Evolutionary conservation across 2,329 filamentous ascomycete species (phyloP), one percentile per base, ranked within the genome.

Genomic region (Diaporthe ampelina): DNA sequence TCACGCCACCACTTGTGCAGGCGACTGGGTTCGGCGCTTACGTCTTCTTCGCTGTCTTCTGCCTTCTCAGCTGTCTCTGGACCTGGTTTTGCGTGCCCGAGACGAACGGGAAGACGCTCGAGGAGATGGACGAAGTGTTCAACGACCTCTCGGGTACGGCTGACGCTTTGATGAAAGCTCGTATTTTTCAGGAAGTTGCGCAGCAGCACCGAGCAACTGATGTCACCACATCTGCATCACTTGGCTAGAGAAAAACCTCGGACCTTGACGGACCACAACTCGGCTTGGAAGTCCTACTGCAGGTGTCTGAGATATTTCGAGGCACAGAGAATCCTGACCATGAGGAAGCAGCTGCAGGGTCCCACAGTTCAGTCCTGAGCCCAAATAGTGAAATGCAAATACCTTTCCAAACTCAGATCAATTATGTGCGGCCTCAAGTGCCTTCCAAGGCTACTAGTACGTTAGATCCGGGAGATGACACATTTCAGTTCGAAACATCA

Each of bases 101-200:
- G 56, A 70, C 63, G n/a, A 70, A 70, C 17, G 73, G 70, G 21
- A 48, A 52, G 32, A 61, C 52, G 7, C 61, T 75, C 52, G 73
- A 75, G 56, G 73, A 75, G 32, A 69, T 75, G 37, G 73, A 75
- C 13, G 29, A 69, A 65, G 35, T 75, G 7, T 75, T 75, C 21
- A 78, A 79, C 37, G 83, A 83, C 73, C 80, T 80, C 7, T 81
- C 81, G 4, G 83, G 81, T 4, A 79, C 78, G 10, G 76, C 77
- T 56, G 80, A 79, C 68, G 73, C 71, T 45, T 56, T 67, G 7
- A 35, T 48, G 40, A 73, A 73, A 35, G 6, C 19, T 5, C 56
- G 69, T 19, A 59, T 71, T 43, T 32, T 71, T n/a, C 32, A 71
- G n/a, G 56, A 71, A n/a, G 69, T 71, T 17, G 26, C 59, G 43